Evolutionary conservation across 805 yeast genomes (phyloP).

Genomic region (Starmerella sirachaensis): DNA sequence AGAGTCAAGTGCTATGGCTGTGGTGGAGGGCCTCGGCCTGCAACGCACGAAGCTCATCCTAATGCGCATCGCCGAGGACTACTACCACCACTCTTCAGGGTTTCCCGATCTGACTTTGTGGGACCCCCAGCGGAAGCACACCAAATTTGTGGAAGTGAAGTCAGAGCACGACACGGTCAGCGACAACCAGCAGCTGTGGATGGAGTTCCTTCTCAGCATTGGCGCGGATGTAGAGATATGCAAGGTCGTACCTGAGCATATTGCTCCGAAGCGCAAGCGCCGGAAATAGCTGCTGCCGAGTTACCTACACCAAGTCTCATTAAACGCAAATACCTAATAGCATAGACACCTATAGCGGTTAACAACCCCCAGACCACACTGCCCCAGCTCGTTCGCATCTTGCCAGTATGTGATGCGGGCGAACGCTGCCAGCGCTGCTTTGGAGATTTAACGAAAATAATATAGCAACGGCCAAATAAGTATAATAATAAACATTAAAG

Average conservation of each 20-base stretch:
- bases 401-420: too few relatives aligned
- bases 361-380: too few relatives aligned
- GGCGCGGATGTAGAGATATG: slow-evolving; percentile 29
- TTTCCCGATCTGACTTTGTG: slow-evolving; percentile 31
- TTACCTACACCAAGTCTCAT: neutral
- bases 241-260: slow-evolving; percentile 11
- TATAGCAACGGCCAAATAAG: too few relatives aligned
- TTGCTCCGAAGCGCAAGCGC: slow-evolving; percentile 7
- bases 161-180: slow-evolving; percentile 30
- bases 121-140: slow-evolving; percentile 11
- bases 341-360: too few relatives aligned
- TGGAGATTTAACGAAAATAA: too few relatives aligned
- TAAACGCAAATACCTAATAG: too few relatives aligned
- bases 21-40: slow-evolving; percentile 13
- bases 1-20: slow-evolving; percentile 5
- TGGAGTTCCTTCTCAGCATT: slow-evolving; percentile 24
- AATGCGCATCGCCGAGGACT: slow-evolving; percentile 17
- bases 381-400: too few relatives aligned
- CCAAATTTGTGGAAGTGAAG: slow-evolving; percentile 29
- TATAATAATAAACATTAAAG: too few relatives aligned
- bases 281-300: neutral
- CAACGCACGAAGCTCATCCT: slow-evolving; percentile 7
- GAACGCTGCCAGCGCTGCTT: too few relatives aligned
- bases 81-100: slow-evolving; percentile 25
- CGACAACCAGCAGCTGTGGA: slow-evolving; percentile 31